Evolutionary conservation across 495 filamentous ascomycete species (phyloP).

Genomic region (Margaritispora aquatica): DNA sequence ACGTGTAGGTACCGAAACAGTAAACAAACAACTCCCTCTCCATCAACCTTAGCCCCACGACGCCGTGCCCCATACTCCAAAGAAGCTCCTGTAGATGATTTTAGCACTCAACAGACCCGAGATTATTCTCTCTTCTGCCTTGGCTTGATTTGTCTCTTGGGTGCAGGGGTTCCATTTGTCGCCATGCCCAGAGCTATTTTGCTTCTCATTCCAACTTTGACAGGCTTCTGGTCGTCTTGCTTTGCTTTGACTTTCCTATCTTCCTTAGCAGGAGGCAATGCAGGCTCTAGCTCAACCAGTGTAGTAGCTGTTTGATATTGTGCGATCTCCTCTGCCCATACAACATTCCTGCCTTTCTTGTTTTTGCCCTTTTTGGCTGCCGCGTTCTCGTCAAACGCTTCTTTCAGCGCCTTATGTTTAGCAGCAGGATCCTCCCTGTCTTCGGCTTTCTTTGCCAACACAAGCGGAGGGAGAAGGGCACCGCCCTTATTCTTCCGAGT

Average conservation of each 20-base stretch:
- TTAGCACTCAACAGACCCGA: not conserved
- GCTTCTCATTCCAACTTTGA: constrained; percentile 22
- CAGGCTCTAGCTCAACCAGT: constrained; percentile 4
- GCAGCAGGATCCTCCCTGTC: constrained; percentile 22
- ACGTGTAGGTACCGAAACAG: not conserved
- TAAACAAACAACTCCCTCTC: not conserved
- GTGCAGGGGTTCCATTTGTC: constrained; percentile 22
- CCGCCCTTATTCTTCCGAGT: constrained; percentile 51
- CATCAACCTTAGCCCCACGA: not conserved
- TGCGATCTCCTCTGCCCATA: constrained; percentile 24
- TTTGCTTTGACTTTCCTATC: constrained; percentile 5
- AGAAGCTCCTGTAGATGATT: not conserved
- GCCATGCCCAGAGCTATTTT: constrained; percentile 24
- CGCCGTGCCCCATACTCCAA: not conserved
- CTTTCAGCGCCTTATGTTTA: constrained; percentile 15
- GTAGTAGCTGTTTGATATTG: constrained; percentile 13
- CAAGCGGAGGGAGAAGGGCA: constrained; percentile 24
- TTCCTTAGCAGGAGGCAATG: constrained; percentile 2
- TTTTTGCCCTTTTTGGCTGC: constrained; percentile 8
- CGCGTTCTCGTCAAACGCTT: constrained; percentile 21
- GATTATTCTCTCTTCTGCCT: not conserved
- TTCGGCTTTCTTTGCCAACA: constrained; percentile 28
- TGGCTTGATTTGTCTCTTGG: constrained; percentile 16
- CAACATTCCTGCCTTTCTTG: constrained; percentile 18
- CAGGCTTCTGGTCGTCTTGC: constrained; percentile 18